These are phyloP conservation scores for Ceratopteris richardii DNA, from an alignment of 75 land plant genomes.

Conservation along the genomic window DNA sequence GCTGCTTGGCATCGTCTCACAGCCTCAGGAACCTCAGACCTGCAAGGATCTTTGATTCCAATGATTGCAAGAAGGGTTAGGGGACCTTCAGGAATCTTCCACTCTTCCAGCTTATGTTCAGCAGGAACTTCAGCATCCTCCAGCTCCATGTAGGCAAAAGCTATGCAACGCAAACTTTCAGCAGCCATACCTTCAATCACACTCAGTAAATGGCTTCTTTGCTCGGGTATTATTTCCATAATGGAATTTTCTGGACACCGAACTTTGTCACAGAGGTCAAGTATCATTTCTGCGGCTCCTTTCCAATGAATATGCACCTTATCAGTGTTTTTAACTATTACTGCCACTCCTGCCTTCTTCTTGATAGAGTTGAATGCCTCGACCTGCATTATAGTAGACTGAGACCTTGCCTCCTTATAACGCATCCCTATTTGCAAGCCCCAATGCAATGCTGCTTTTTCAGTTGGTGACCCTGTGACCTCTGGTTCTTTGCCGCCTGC, in stretches of 20 bases:
- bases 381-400: slow-evolving; percentile 42
- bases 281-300: slow-evolving; percentile 52
- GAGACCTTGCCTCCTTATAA: slow-evolving; percentile 45
- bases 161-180: slow-evolving; percentile 70
- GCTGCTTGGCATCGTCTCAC: slow-evolving; percentile 60
- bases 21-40: slow-evolving; percentile 84
- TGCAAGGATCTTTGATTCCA: slow-evolving; percentile 90
- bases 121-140: slow-evolving; percentile 37
- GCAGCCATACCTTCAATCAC: slow-evolving; percentile 78
- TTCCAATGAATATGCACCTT: slow-evolving; percentile 51
- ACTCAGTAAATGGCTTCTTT: slow-evolving; percentile 31
- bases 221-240: not conserved
- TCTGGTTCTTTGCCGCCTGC: slow-evolving; percentile 46
- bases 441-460: slow-evolving; percentile 86
- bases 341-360: slow-evolving; percentile 77
- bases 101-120: slow-evolving; percentile 24
- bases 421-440: slow-evolving; percentile 77
- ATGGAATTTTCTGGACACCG: not conserved
- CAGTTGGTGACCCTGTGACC: slow-evolving; percentile 87
- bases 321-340: slow-evolving; percentile 16
- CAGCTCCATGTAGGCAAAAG: slow-evolving; percentile 56
- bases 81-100: slow-evolving; percentile 58
- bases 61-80: slow-evolving; percentile 61
- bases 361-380: slow-evolving; percentile 88
- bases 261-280: slow-evolving; percentile 27